Evolutionary conservation across 176 grass and related monocot species (phyloP), one percentile per base, ranked within the genome.

Genomic region (Thinopyrum elongatum): DNA sequence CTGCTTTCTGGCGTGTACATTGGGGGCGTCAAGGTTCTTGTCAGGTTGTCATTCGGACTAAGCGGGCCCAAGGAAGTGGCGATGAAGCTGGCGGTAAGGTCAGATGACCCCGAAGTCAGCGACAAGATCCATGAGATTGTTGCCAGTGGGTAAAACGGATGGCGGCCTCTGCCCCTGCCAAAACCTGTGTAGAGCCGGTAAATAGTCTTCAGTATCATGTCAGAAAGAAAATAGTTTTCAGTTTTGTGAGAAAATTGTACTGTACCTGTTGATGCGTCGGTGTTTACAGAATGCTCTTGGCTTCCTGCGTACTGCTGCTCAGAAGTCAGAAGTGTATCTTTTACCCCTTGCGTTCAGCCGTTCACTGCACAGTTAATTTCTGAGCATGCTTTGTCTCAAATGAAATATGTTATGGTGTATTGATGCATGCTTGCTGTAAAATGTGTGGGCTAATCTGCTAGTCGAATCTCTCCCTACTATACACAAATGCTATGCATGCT

Each of bases 71-170:
- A 93, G 69, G 92, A 99, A 86, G 97, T 99, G 44, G 97, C 94
- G 4, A 99, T 99, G 97, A 99, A 99, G 86, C 89, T 99, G 16
- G 87, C 90, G 41, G 97, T 99, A 77, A 92, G 97, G 81, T 94
- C 97, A 59, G 97, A 99, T 23, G 92, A 96, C 69, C 92, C 87
- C 29, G 92, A 92, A 49, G 83, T 99, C 82, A 87, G 94, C 70
- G 94, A 92, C 35, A 94, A 87, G 83, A 96, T 99, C 65, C 97
- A 99, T 19, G 88, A 94, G 83, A 96, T 99, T 75, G 97, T 99
- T 19, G 87, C 90, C 35, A 90, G 83, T 15, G 92, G 94, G 35
- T 99, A 87, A 86, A 64, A 8, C 15, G 6, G 36, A 49, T 44
- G 6, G 3, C 4, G 6, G 2, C 6, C 62, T 9, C 76, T 12